A percentile compares a stretch with the other conserved stretches of the same genome.
Conservation (phyloP, 2,329 filamentous ascomycete genomes). For the Dryadomyces sulphureus region DNA sequence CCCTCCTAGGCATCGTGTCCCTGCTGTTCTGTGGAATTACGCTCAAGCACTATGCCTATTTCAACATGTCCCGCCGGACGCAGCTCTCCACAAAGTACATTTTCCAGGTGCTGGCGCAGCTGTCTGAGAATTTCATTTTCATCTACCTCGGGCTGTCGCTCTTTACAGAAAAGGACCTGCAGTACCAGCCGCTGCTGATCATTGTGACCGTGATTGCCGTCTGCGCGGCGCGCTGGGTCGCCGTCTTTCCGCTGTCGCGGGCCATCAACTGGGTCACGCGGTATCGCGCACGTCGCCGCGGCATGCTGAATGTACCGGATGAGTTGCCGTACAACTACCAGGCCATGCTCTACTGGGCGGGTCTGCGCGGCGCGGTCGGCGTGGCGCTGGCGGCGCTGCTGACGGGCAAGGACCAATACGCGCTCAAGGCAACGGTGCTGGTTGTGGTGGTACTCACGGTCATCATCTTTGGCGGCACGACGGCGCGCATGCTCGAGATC, state of each 20-base stretch:
- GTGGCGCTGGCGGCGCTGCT: conserved; percentile 86
- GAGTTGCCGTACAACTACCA: conserved; percentile 92
- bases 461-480: conserved; percentile 97
- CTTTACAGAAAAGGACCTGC: conserved; percentile 76
- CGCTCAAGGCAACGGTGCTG: conserved; percentile 84
- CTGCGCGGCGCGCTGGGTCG: conserved; percentile 80
- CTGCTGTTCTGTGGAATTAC: conserved; percentile 96
- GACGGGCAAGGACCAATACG: conserved; percentile 64
- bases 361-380: conserved; percentile 85
- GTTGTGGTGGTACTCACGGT: conserved; percentile 95
- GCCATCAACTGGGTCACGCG: conserved; percentile 87
- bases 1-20: conserved; percentile 74
- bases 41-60: conserved; percentile 96
- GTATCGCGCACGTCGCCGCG: conserved; percentile 65
- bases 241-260: conserved; percentile 82
- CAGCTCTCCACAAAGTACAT: conserved; percentile 97
- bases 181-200: conserved; percentile 91
- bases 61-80: conserved; percentile 97
- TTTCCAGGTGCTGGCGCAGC: conserved; percentile 84
- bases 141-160: conserved; percentile 93
- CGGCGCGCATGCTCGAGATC: conserved; percentile 94
- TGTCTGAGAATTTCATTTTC: conserved; percentile 99
- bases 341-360: conserved; percentile 99
- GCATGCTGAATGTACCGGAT: conserved; percentile 57
- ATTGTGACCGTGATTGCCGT: conserved; percentile 85